Percentiles rank a stretch among this genome's conserved stretches.
Evolutionary conservation across 176 grass and related monocot species (phyloP).

Genomic region (Phyllostachys edulis): DNA sequence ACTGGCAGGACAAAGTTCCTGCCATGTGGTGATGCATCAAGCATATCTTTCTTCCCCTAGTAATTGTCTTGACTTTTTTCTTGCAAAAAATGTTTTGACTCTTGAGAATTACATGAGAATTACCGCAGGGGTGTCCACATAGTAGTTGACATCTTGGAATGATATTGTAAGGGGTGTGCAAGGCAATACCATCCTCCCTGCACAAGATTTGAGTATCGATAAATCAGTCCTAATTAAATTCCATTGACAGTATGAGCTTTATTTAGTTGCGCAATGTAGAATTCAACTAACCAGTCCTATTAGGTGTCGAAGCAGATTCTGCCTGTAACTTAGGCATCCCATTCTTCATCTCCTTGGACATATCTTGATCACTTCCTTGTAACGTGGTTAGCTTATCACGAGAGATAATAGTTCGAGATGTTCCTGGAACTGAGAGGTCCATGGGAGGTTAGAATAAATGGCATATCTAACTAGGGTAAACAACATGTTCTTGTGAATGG

Average conservation of each 20-base stretch:
- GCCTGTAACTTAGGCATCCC: constrained; percentile 16
- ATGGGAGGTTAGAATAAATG: constrained; percentile 8
- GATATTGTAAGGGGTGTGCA: constrained; percentile 73
- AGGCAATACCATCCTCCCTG: constrained; percentile 78
- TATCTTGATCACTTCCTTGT: constrained; percentile 21
- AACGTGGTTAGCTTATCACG: constrained; percentile 38
- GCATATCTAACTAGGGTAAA: not conserved
- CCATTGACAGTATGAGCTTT: not conserved
- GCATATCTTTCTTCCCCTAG: not conserved
- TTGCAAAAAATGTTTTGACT: not conserved
- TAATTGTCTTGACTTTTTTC: too few relatives aligned
- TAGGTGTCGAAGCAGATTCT: not conserved
- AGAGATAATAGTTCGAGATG: constrained; percentile 59
- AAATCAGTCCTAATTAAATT: not conserved
- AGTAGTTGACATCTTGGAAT: constrained; percentile 83
- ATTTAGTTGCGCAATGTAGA: not conserved
- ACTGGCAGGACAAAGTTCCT: not conserved
- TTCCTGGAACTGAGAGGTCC: constrained; percentile 36
- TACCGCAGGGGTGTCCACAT: constrained; percentile 72
- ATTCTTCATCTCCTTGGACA: not conserved
- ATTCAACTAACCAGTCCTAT: constrained; percentile 40
- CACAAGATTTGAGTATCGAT: constrained; percentile 7
- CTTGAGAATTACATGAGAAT: not conserved
- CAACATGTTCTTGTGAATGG: not conserved
- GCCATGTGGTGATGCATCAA: not conserved